A percentile compares a stretch with the other conserved stretches of the same genome.
These are phyloP conservation scores for Neospermospora avenae DNA, from an alignment of 2,329 filamentous ascomycete genomes.

Conservation along the genomic window DNA sequence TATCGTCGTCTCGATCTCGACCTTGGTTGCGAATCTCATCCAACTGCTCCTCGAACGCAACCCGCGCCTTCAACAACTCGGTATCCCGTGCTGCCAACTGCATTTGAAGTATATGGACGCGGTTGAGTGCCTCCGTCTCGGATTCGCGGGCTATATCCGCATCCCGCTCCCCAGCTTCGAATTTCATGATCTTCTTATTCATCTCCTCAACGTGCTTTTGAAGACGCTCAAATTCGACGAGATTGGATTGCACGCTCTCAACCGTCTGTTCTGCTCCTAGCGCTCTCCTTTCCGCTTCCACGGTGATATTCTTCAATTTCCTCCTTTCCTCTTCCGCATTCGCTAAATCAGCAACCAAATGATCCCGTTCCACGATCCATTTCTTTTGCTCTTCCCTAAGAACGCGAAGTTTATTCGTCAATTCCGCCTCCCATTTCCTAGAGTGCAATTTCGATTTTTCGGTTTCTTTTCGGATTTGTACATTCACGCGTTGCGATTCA, in stretches of 20 bases:
- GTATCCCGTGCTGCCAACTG: conserved; percentile 51
- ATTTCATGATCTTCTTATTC: conserved; percentile 57
- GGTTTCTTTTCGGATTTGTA: conserved; percentile 68
- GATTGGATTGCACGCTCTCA: conserved; percentile 58
- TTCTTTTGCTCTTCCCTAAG: conserved; percentile 69
- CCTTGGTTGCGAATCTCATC: conserved; percentile 36
- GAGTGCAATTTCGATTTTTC: conserved; percentile 68
- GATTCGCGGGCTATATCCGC: conserved; percentile 55
- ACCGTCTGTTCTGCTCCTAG: conserved; percentile 60
- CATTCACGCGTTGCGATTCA: conserved; percentile 67
- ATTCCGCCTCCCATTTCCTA: conserved; percentile 74
- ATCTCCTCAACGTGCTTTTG: conserved; percentile 57
- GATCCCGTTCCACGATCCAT: conserved; percentile 55
- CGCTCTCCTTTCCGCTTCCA: conserved; percentile 67
- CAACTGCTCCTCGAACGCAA: conserved; percentile 47
- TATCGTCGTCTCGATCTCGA: conserved; percentile 29
- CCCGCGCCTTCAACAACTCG: conserved; percentile 41
- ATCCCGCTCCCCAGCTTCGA: conserved; percentile 61
- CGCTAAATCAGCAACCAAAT: conserved; percentile 55
- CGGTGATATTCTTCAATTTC: conserved; percentile 62
- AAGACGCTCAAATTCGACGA: conserved; percentile 58
- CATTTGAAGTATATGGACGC: conserved; percentile 56
- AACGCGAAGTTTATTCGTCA: conserved; percentile 61
- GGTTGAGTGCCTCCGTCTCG: conserved; percentile 55
- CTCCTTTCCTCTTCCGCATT: conserved; percentile 57